phyloP scores from a whole-genome alignment of 1,284 basidiomycete genomes.

The Leucoagaricus sp. region DNA sequence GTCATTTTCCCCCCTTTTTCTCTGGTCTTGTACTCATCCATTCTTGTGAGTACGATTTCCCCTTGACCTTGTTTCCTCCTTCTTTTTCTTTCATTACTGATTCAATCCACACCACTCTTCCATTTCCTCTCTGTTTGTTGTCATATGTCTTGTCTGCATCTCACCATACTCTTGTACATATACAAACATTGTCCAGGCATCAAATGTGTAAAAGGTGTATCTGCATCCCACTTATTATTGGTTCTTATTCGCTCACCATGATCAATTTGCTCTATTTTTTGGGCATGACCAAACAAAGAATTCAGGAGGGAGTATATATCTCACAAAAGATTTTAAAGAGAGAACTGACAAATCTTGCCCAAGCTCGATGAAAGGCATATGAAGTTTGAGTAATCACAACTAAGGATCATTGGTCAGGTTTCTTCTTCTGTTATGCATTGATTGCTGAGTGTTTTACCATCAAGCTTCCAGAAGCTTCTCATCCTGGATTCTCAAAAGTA shows the following conservation, averaged over 20 bases:
- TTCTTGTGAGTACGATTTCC: conserved; percentile 23
- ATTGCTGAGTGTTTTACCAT: too few relatives aligned
- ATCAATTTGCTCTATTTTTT: too few relatives aligned
- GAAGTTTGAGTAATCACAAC: too few relatives aligned
- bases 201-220: conserved; percentile 16
- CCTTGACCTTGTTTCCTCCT: too few relatives aligned
- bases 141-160: conserved; percentile 16
- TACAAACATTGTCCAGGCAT: conserved; percentile 12
- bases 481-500: too few relatives aligned
- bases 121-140: neutral
- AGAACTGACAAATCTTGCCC: conserved; percentile 19
- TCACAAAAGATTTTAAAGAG: conserved; percentile 7
- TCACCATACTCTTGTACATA: conserved; percentile 16
- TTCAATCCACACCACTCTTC: conserved; percentile 18
- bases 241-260: too few relatives aligned
- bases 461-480: too few relatives aligned
- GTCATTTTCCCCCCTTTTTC: conserved; percentile 22
- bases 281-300: conserved; percentile 13
- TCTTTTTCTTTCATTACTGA: conserved; percentile 22
- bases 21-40: conserved; percentile 20
- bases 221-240: conserved; percentile 1
- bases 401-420: too few relatives aligned
- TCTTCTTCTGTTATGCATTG: too few relatives aligned
- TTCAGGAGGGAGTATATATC: conserved; percentile 10
- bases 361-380: too few relatives aligned